Evolutionary conservation across 169 alveolate genomes (phyloP).

Genomic region (Haemoproteus tartakovskyi): DNA sequence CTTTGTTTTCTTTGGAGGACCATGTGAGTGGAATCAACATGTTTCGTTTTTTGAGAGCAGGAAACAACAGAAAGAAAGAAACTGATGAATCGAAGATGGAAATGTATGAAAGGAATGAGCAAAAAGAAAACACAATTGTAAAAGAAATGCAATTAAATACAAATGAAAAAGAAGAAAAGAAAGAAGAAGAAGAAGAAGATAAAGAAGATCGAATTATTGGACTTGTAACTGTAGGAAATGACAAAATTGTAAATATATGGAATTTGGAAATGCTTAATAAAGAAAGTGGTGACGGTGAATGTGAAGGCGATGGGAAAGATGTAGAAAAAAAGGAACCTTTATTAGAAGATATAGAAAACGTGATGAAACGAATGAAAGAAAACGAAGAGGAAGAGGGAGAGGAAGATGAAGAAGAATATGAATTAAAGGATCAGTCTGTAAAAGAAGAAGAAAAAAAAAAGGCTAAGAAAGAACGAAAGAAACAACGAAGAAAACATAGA

Average conservation of each 20-base stretch:
- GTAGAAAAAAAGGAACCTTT: background rate
- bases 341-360: too few species aligned
- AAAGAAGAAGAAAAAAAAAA: too few species aligned
- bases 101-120: background rate
- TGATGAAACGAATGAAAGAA: too few species aligned
- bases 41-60: constrained; percentile 36
- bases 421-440: background rate
- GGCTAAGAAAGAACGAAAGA: background rate
- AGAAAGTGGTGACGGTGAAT: background rate
- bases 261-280: constrained; percentile 10
- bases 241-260: constrained; percentile 62
- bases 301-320: background rate
- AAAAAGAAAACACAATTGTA: background rate
- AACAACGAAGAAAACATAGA: constrained; percentile 1
- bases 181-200: background rate
- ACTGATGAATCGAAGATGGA: background rate
- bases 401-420: constrained; percentile 10
- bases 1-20: constrained; percentile 24
- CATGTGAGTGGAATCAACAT: constrained; percentile 52
- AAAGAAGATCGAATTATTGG: constrained; percentile 42
- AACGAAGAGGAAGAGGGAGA: too few species aligned
- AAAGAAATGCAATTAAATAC: background rate
- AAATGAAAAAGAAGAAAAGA: background rate
- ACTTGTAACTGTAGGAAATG: constrained; percentile 45
- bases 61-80: background rate